Evolutionary conservation across 106 monocot species (phyloP).

Genomic region (Dioscorea zingiberensis): DNA sequence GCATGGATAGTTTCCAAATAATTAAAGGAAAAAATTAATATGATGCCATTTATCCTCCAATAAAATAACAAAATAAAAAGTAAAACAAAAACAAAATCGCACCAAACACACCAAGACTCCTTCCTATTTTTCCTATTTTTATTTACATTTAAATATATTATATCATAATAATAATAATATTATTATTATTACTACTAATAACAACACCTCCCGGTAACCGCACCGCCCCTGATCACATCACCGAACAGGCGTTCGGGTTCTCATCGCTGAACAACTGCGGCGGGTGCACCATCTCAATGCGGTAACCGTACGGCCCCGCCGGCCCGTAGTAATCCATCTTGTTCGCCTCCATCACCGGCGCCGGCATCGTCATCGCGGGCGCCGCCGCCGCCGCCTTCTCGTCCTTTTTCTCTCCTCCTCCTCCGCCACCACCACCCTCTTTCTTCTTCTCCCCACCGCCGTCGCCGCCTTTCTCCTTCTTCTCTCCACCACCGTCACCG

Average conservation of each 20-base stretch:
- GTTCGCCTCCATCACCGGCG: slow-evolving; percentile 22
- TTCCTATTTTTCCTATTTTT: not conserved
- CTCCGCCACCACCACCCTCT: not conserved
- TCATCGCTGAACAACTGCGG: slow-evolving; percentile 92
- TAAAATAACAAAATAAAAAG: not conserved
- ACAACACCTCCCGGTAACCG: not conserved
- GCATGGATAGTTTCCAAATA: too few relatives aligned
- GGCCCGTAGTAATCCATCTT: slow-evolving; percentile 33
- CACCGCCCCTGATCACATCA: slow-evolving; percentile 55
- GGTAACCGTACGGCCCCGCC: slow-evolving; percentile 3
- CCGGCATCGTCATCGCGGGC: slow-evolving; percentile 2
- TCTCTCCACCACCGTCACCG: slow-evolving; percentile 11
- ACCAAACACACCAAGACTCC: not conserved
- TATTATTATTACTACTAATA: not conserved
- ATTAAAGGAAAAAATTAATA: too few relatives aligned
- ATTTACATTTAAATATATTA: not conserved
- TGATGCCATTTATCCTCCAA: too few relatives aligned
- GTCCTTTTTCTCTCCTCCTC: slow-evolving; percentile 9
- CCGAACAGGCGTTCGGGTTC: slow-evolving; percentile 84
- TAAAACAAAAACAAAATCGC: not conserved
- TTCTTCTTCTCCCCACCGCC: slow-evolving; percentile 12
- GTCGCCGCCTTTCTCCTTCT: slow-evolving; percentile 17
- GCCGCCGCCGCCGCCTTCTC: slow-evolving; percentile 3
- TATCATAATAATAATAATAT: not conserved
- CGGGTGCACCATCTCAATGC: slow-evolving; percentile 30